These are phyloP conservation scores for Candida schatavii DNA, from an alignment of 805 yeast genomes.

Conservation along the genomic window DNA sequence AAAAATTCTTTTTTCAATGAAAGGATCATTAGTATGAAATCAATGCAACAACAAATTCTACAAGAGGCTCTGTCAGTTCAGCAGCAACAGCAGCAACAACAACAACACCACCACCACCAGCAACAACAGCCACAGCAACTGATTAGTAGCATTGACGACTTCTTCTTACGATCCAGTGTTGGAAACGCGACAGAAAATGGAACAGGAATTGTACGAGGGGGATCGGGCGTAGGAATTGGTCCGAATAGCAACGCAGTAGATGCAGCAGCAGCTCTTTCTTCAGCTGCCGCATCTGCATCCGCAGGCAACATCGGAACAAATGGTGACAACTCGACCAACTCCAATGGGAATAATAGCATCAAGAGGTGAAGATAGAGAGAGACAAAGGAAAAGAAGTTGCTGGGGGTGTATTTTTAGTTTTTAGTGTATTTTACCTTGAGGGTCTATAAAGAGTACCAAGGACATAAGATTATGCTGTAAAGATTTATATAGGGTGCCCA, in stretches of 20 bases:
- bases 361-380: not conserved
- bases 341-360: slow-evolving; percentile 5
- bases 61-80: slow-evolving; percentile 7
- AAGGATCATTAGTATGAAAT: slow-evolving; percentile 31
- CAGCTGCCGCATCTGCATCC: slow-evolving; percentile 1
- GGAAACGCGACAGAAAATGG: slow-evolving; percentile 3
- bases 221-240: slow-evolving; percentile 1
- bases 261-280: slow-evolving; percentile 1
- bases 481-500: too few relatives aligned
- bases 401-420: not conserved
- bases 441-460: too few relatives aligned
- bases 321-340: slow-evolving; percentile 6
- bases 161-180: slow-evolving; percentile 14
- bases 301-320: not conserved
- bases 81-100: slow-evolving; percentile 10
- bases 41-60: slow-evolving; percentile 15
- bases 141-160: slow-evolving; percentile 22
- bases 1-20: slow-evolving; percentile 41
- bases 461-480: too few relatives aligned
- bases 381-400: not conserved
- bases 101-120: slow-evolving; percentile 7
- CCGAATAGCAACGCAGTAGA: not conserved
- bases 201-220: slow-evolving; percentile 3
- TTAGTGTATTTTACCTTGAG: too few relatives aligned
- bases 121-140: too few relatives aligned